Evolutionary conservation across 257 asterid genomes (phyloP).

Genomic region (Phtheirospermum japonicum): DNA sequence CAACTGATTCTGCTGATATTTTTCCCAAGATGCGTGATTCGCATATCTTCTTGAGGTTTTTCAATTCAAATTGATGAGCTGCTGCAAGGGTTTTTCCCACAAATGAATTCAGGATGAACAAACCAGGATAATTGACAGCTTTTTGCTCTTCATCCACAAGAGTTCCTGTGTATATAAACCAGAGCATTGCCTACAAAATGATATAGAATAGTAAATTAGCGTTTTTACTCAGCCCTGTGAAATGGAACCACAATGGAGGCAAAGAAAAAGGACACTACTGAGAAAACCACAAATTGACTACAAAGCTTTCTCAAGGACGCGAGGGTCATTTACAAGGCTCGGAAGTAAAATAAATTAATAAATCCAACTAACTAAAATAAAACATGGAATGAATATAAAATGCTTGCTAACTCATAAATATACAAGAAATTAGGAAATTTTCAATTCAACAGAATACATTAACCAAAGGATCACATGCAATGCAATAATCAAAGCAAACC

Average conservation of each 20-base stretch:
- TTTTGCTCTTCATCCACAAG: conserved; percentile 44
- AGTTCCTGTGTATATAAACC: conserved; percentile 48
- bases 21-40: conserved; percentile 47
- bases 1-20: conserved; percentile 46
- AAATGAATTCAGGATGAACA: conserved; percentile 15
- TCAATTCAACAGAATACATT: too few species aligned
- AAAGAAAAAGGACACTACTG: too few species aligned
- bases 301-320: background rate
- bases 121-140: conserved; percentile 30
- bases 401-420: too few species aligned
- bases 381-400: background rate
- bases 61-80: conserved; percentile 48
- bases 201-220: background rate
- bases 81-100: conserved; percentile 47
- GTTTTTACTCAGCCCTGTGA: too few species aligned
- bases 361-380: background rate
- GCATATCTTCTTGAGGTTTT: conserved; percentile 48
- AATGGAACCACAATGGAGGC: too few species aligned
- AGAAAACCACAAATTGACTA: too few species aligned
- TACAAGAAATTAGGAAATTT: too few species aligned
- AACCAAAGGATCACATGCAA: too few species aligned
- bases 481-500: too few species aligned
- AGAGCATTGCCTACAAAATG: conserved; percentile 53
- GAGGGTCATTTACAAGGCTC: background rate
- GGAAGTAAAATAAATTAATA: background rate